Base-by-base conservation (phyloP, 179 eudicot genomes). In the Silene vulgaris region DNA sequence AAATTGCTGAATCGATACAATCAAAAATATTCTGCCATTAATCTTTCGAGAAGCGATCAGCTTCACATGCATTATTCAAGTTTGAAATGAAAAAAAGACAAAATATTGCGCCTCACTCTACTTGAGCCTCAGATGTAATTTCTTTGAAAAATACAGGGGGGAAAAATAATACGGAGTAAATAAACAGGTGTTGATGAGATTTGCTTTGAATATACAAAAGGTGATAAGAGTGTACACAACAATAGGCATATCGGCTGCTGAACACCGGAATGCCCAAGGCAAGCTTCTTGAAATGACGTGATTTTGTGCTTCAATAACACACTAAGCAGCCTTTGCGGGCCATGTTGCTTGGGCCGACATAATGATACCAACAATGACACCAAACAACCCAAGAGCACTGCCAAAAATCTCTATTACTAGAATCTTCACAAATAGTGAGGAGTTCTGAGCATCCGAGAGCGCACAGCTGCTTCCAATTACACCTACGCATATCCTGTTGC, bases 381-480 rank as follows among this genome's bases (percentile, higher is more conserved):
- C 98, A 80, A 94, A 94, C 83, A 94, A 82, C 60, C 98, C 97
- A 11, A 94, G 98, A 71, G 98, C 98, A 74, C 98, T 94, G 21
- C 98, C 98, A 59, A 94, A 94, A 43, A 94, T 94, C 85, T 94
- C 98, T 5, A 94, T 92, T 78, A 94, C 98, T 11, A 94, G 89
- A 80, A 94, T 94, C 89, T 94, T 94, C 78, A 91, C 98, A 66
- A 94, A 94, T 16, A 94, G 96, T 0, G 98, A 74, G 3, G 98
- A 92, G 88, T 94, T 94, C 78, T 94, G 98, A 35, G 98, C 98
- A 85, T 92, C 98, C 16, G 98, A 92, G 57, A 94, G 76, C 12
- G 98, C 98, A 74, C 98, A 94, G 84, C 98, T 94, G 91, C 98
- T 94, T 85, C 98, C 97, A 65, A 94, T 94, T 45, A 92, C 86